A percentile compares a stretch with the other conserved stretches of the same genome.
These are phyloP conservation scores for Mycosphaerella sp. DNA, from an alignment of 2,329 filamentous ascomycete genomes.

Conservation along the genomic window DNA sequence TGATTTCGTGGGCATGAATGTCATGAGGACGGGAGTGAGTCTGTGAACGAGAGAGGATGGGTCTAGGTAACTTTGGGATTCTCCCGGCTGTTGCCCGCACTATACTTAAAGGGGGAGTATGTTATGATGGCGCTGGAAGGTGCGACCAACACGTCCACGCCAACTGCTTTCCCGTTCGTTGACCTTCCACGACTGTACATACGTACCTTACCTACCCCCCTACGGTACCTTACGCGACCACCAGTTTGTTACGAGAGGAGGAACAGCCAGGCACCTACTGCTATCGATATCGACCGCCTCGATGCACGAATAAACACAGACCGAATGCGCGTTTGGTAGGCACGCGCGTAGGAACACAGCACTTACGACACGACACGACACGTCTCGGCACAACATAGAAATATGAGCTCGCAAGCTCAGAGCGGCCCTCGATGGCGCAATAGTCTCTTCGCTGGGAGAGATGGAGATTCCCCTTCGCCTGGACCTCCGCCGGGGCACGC, in stretches of 20 bases:
- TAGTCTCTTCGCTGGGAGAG: conserved; percentile 66
- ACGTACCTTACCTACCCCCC: neutral
- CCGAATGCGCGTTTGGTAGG: conserved; percentile 13
- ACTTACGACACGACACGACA: conserved; percentile 11
- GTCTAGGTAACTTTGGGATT: too few relatives aligned
- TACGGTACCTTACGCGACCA: neutral
- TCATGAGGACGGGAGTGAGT: too few relatives aligned
- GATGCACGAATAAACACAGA: conserved; percentile 4
- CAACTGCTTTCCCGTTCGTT: neutral
- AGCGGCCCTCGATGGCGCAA: conserved; percentile 66
- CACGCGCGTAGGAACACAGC: conserved; percentile 19
- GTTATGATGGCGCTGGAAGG: too few relatives aligned
- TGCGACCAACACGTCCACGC: neutral
- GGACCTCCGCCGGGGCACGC: conserved; percentile 45
- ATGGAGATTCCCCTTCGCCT: conserved; percentile 59
- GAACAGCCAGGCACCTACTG: neutral
- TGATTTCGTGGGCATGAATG: too few relatives aligned
- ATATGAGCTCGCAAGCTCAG: conserved; percentile 51
- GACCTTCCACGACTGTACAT: conserved; percentile 3
- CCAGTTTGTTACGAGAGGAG: neutral
- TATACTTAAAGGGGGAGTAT: too few relatives aligned
- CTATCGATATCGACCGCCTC: neutral
- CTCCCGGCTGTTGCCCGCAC: too few relatives aligned
- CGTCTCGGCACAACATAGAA: conserved; percentile 15
- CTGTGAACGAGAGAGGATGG: too few relatives aligned